Evolutionary conservation across 2,329 filamentous ascomycete species (phyloP).

Genomic region (Neocatenulostroma microsporum): DNA sequence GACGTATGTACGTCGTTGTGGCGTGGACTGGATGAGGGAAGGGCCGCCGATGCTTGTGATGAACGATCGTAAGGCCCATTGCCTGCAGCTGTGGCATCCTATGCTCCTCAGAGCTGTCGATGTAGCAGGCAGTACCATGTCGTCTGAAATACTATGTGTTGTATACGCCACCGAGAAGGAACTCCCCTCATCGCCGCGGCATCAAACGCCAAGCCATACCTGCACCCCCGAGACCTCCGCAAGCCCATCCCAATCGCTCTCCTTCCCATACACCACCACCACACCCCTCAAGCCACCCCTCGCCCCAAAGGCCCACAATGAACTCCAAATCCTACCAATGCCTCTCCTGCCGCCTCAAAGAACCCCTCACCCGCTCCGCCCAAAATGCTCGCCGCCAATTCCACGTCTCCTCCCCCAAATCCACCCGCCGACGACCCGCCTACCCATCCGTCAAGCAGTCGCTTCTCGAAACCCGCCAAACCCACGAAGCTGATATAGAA

Average conservation of each 20-base stretch:
- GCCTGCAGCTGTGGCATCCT: no score
- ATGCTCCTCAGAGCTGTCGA: no score
- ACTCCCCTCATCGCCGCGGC: no score
- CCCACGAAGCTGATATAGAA: slow-evolving; percentile 5
- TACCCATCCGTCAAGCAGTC: slow-evolving; percentile 36
- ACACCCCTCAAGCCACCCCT: no score
- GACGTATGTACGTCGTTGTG: slow-evolving; percentile 19
- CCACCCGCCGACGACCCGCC: slow-evolving; percentile 34
- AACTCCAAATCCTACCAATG: slow-evolving; percentile 24
- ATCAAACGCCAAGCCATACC: slow-evolving; percentile 3
- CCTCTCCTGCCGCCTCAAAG: slow-evolving; percentile 26
- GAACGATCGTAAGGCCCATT: slow-evolving; percentile 24
- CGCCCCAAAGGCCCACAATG: slow-evolving; percentile 19
- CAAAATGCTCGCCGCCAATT: slow-evolving; percentile 29
- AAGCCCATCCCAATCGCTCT: background rate
- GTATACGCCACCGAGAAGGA: no score
- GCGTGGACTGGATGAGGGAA: no score
- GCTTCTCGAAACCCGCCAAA: slow-evolving; percentile 12
- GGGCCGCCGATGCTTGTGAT: slow-evolving; percentile 22
- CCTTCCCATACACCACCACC: background rate
- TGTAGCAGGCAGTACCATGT: no score
- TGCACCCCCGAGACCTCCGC: slow-evolving; percentile 1
- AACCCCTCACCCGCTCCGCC: slow-evolving; percentile 10
- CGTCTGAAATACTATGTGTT: no score
- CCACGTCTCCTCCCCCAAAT: slow-evolving; percentile 33